Evolutionary conservation across 1,284 basidiomycete species (phyloP).

Genomic region (Pyrrhoderma lamaoense): DNA sequence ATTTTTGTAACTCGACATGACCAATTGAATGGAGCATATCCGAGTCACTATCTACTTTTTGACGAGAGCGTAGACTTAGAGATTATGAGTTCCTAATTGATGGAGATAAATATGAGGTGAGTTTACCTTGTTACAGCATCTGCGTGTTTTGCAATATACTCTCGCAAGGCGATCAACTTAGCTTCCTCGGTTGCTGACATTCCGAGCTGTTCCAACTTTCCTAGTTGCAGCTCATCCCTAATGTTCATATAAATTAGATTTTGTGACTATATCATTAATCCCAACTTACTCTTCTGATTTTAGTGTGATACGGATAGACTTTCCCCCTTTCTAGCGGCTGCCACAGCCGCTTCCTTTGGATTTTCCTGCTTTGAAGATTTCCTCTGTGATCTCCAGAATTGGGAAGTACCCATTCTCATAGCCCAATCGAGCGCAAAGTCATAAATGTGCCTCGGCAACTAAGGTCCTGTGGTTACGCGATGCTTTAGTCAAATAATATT

Average conservation of each 20-base stretch:
- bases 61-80: slow-evolving; percentile 54
- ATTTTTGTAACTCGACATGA: slow-evolving; percentile 70
- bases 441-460: slow-evolving; percentile 77
- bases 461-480: slow-evolving; percentile 1
- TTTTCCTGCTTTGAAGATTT: slow-evolving; percentile 50
- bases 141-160: slow-evolving; percentile 82
- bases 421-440: slow-evolving; percentile 88
- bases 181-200: slow-evolving; percentile 74
- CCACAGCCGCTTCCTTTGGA: slow-evolving; percentile 59
- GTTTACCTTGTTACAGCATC: slow-evolving; percentile 54
- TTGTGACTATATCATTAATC: background rate
- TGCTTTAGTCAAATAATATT: background rate
- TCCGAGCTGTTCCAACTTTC: slow-evolving; percentile 72
- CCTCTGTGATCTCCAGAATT: slow-evolving; percentile 65
- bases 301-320: slow-evolving; percentile 35
- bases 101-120: background rate
- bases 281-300: slow-evolving; percentile 68
- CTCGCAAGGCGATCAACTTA: slow-evolving; percentile 79
- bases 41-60: slow-evolving; percentile 52
- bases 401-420: slow-evolving; percentile 65
- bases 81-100: slow-evolving; percentile 3
- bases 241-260: slow-evolving; percentile 9
- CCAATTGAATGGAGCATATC: slow-evolving; percentile 60
- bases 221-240: slow-evolving; percentile 71
- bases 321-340: slow-evolving; percentile 45